phyloP scores from a whole-genome alignment of 2,329 filamentous ascomycete genomes.

The Phaeoacremonium minimum region DNA sequence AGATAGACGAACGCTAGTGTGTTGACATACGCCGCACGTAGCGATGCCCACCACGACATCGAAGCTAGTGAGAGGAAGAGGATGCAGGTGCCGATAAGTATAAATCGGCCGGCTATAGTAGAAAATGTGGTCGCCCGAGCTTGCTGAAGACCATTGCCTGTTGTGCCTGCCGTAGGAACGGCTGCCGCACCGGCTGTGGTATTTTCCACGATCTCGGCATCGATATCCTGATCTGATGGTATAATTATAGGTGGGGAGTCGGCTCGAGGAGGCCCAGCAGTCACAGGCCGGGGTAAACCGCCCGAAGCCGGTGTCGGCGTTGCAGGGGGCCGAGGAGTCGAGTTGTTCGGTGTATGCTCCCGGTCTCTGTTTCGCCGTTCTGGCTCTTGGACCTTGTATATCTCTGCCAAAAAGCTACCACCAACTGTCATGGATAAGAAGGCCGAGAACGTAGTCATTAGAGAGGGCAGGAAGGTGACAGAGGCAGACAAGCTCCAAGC shows the following conservation, averaged over 20 bases:
- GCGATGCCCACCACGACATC: slow-evolving; percentile 52
- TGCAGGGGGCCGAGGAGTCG: slow-evolving; percentile 17
- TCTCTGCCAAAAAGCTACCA: slow-evolving; percentile 53
- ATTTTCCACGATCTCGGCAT: slow-evolving; percentile 51
- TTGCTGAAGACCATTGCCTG: slow-evolving; percentile 22
- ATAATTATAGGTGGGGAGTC: slow-evolving; percentile 49
- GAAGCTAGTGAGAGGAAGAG: slow-evolving; percentile 57
- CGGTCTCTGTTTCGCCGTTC: slow-evolving; percentile 41
- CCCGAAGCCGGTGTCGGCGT: slow-evolving; percentile 16
- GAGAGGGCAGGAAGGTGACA: slow-evolving; percentile 51
- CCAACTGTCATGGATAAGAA: slow-evolving; percentile 56
- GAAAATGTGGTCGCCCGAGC: slow-evolving; percentile 38
- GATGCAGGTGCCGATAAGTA: slow-evolving; percentile 50
- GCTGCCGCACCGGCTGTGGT: slow-evolving; percentile 24
- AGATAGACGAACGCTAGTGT: slow-evolving; percentile 69
- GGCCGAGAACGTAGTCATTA: slow-evolving; percentile 46
- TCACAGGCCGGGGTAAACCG: slow-evolving; percentile 34
- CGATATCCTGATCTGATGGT: slow-evolving; percentile 60
- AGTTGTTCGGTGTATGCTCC: slow-evolving; percentile 21
- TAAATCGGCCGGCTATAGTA: slow-evolving; percentile 51
- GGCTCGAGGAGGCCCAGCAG: slow-evolving; percentile 20
- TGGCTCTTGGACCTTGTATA: slow-evolving; percentile 58
- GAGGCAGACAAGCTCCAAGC: slow-evolving; percentile 53
- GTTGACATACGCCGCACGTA: slow-evolving; percentile 57
- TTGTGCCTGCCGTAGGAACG: slow-evolving; percentile 23